phyloP scores from a whole-genome alignment of 345 rosid genomes.

The Citrus cavaleriei region DNA sequence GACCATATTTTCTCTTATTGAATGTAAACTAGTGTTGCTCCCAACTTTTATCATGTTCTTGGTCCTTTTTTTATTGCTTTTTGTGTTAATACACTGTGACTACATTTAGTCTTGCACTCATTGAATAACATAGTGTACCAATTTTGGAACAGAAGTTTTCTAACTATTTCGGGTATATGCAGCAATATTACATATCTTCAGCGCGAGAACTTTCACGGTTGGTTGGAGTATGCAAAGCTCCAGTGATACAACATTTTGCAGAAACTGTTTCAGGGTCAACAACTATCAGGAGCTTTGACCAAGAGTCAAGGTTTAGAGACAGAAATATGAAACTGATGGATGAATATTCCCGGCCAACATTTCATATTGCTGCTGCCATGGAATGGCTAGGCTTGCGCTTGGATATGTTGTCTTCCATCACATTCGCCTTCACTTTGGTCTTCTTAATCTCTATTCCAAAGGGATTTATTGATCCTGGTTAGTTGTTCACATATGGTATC shows the following conservation, averaged over 20 bases:
- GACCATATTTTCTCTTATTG: no score
- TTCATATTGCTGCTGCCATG: slow-evolving; percentile 5
- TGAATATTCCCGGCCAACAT: not conserved
- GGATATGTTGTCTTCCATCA: not conserved
- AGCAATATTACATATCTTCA: slow-evolving; percentile 65
- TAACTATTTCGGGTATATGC: slow-evolving; percentile 28
- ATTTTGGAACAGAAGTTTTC: slow-evolving; percentile 1
- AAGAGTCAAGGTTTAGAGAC: not conserved
- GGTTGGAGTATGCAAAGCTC: slow-evolving; percentile 15
- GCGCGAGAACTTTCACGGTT: slow-evolving; percentile 7
- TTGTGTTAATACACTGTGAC: not conserved
- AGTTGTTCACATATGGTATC: not conserved
- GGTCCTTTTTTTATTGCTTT: not conserved
- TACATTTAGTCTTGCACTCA: not conserved
- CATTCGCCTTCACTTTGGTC: not conserved
- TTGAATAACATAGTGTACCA: not conserved
- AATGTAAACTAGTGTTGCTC: no score
- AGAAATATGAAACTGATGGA: not conserved
- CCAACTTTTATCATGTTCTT: not conserved
- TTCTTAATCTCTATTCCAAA: not conserved
- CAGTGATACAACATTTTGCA: slow-evolving; percentile 11
- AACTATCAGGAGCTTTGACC: slow-evolving; percentile 6
- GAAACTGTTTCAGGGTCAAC: slow-evolving; percentile 1
- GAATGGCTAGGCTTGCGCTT: slow-evolving; percentile 9
- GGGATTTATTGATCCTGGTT: slow-evolving; percentile 4